Evolutionary conservation across 805 yeast species (phyloP), one percentile per base, ranked within the genome.

Genomic region (Metschnikowia koreensis): DNA sequence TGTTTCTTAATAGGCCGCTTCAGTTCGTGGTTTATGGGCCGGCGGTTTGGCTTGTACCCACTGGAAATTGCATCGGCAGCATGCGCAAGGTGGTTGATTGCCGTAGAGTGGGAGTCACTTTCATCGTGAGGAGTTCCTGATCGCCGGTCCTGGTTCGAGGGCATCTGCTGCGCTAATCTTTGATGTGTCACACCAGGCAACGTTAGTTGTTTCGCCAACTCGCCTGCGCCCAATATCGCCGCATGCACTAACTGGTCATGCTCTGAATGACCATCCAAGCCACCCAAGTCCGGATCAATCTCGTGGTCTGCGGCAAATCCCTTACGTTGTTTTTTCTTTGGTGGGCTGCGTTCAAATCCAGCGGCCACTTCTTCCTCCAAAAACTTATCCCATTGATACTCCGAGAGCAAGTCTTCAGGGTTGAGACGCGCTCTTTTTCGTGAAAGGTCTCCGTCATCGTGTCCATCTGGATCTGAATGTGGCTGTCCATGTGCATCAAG

Each of bases 171-270:
- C 15, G 27, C 28, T 2, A 27, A 41, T 16, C 47, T 16, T 17
- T 44, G 41, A 11, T 47, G 54, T 16, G 52, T 28, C 11, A 38
- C 9, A 2, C 42, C 45, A 1, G 60, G 52, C 38, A 46, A 34
- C n/a, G 50, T 69, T 17, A 77, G 62, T 47, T 70, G 74, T 56
- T 73, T 75, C 17, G 86, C 84, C 51, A 85, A 72, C 40, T 84
- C 82, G 47, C 85, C 75, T 0, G 89, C 88, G 59, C 85, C 88
- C 55, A 83, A 71, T 43, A 86, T 82, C 1, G 88, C 89, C 44
- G 85, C 89, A 53, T 84, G 82, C 10, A 84, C 90, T 50, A 86
- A 69, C 57, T 79, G 85, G 51, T 82, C 87, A 58, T 83, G 87
- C 40, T 81, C 84, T 4, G 75, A 59, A 15, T 79, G 56, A 1